Percentiles rank a stretch among this genome's conserved stretches.
Evolutionary conservation across 208 protist genomes (phyloP).

Genomic region (Naegleria fowleri): DNA sequence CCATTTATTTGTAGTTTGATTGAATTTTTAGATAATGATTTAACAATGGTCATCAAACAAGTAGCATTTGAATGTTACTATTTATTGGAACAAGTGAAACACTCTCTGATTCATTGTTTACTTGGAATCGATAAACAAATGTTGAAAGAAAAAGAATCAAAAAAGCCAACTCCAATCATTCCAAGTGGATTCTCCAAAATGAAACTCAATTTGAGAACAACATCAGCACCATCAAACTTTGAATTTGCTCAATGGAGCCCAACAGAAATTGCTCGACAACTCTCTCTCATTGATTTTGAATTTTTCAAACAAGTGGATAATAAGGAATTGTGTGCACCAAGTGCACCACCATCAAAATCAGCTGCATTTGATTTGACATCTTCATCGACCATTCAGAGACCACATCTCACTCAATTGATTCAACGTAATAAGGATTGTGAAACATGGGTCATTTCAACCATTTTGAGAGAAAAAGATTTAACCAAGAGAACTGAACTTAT

Average conservation of each 20-base stretch:
- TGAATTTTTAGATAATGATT: constrained; percentile 14
- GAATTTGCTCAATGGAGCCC: background rate
- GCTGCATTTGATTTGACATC: background rate
- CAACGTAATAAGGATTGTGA: constrained; percentile 40
- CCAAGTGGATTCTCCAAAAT: no score
- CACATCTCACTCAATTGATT: background rate
- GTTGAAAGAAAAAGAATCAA: background rate
- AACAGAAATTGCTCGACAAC: constrained; percentile 27
- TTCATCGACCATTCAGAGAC: constrained; percentile 27
- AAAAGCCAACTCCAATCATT: background rate
- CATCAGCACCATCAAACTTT: background rate
- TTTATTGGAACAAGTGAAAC: background rate
- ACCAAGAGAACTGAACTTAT: constrained; percentile 35
- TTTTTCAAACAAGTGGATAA: constrained; percentile 39
- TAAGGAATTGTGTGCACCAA: constrained; percentile 36
- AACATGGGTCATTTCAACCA: background rate
- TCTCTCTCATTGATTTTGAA: constrained; percentile 36
- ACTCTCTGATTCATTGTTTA: background rate
- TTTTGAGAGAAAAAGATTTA: constrained; percentile 30
- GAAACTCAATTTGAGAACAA: background rate
- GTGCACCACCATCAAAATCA: constrained; percentile 15
- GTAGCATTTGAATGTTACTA: background rate
- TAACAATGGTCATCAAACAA: background rate
- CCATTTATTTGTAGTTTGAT: constrained; percentile 17
- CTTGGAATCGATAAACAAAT: background rate